These are phyloP conservation scores for Yamadazyma epiphylla DNA, from an alignment of 1,139 yeast species.

Conservation along the genomic window DNA sequence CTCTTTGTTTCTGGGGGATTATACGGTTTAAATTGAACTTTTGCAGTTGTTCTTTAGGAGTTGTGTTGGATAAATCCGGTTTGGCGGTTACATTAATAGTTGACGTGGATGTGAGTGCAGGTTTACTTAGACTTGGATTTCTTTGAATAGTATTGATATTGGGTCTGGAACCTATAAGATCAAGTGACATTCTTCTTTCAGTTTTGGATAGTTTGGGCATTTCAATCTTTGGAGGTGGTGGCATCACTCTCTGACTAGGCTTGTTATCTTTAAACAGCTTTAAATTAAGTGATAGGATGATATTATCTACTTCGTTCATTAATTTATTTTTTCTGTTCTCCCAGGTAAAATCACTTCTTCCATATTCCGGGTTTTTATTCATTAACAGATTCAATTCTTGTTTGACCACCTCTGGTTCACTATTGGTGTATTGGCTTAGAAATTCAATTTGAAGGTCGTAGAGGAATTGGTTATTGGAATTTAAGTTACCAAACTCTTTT, in stretches of 20 bases:
- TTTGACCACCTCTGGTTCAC: slow-evolving; percentile 9
- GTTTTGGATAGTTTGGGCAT: slow-evolving; percentile 21
- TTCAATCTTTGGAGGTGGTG: slow-evolving; percentile 5
- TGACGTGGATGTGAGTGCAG: slow-evolving; percentile 30
- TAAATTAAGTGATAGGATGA: slow-evolving; percentile 15
- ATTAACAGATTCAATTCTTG: slow-evolving; percentile 5
- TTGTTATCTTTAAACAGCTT: slow-evolving; percentile 10
- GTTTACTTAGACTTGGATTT: slow-evolving; percentile 21
- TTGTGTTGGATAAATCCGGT: slow-evolving; percentile 16
- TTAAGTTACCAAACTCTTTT: slow-evolving; percentile 12
- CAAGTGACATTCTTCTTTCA: slow-evolving; percentile 30
- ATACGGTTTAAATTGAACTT: slow-evolving; percentile 11
- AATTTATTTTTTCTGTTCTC: slow-evolving; percentile 13
- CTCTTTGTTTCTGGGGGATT: slow-evolving; percentile 8
- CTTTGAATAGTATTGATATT: slow-evolving; percentile 6
- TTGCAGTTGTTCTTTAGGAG: slow-evolving; percentile 1
- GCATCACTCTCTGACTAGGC: neutral
- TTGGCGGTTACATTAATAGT: slow-evolving; percentile 33
- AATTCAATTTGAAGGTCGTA: slow-evolving; percentile 14
- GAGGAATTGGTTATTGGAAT: slow-evolving; percentile 9
- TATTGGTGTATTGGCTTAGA: slow-evolving; percentile 8
- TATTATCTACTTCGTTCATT: slow-evolving; percentile 17
- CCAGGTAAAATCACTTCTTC: slow-evolving; percentile 14
- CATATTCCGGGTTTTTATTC: slow-evolving; percentile 5
- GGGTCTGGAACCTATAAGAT: slow-evolving; percentile 22